Evolutionary conservation across 179 eudicot species (phyloP).

Genomic region (Amaranthus tricolor): DNA sequence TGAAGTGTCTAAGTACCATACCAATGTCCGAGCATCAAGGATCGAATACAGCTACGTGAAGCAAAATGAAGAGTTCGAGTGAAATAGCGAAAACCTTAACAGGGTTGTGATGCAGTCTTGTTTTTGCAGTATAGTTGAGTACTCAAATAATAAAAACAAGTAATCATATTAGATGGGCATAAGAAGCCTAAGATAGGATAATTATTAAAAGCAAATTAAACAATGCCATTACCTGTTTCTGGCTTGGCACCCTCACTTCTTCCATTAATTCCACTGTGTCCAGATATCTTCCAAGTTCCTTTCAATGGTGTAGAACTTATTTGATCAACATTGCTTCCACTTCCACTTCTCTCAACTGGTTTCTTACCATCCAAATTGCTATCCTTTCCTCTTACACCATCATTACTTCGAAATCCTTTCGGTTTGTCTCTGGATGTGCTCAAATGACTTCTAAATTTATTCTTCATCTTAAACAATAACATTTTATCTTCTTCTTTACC

Average conservation of each 20-base stretch:
- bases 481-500: slow-evolving; percentile 30
- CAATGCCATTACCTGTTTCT: slow-evolving; percentile 27
- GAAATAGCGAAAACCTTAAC: no score
- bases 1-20: no score
- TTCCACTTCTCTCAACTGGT: slow-evolving; percentile 20
- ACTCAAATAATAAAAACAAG: neutral
- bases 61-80: no score
- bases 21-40: no score
- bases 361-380: slow-evolving; percentile 25
- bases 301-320: slow-evolving; percentile 16
- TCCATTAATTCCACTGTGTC: slow-evolving; percentile 10
- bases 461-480: slow-evolving; percentile 55
- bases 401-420: slow-evolving; percentile 51
- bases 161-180: slow-evolving; percentile 5
- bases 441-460: slow-evolving; percentile 40
- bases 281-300: slow-evolving; percentile 19
- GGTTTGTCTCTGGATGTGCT: slow-evolving; percentile 39
- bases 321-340: slow-evolving; percentile 11
- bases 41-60: no score
- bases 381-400: slow-evolving; percentile 17
- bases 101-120: no score
- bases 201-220: neutral
- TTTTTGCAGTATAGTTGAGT: neutral
- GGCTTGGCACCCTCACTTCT: slow-evolving; percentile 16
- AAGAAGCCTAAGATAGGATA: neutral